Percentiles rank a stretch among this genome's conserved stretches.
phyloP scores from a whole-genome alignment of 352 stramenopile genomes.

The Thraustochytrium striatum region DNA sequence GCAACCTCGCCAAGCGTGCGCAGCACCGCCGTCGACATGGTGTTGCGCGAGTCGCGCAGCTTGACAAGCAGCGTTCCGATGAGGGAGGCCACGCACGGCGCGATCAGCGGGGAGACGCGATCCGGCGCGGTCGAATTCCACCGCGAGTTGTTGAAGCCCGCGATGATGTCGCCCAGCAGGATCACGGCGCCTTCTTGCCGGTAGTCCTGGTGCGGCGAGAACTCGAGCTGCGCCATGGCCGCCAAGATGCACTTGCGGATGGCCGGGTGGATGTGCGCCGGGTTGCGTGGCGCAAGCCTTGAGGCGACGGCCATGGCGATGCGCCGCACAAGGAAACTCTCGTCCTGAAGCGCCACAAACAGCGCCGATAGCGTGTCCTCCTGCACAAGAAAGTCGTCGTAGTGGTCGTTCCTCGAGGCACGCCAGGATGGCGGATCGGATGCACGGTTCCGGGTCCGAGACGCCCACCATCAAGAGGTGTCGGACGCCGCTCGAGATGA shows the following conservation, averaged over 20 bases:
- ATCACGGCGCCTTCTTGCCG: conserved; percentile 80
- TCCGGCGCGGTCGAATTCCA: conserved; percentile 10
- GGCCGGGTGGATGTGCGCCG: conserved; percentile 87
- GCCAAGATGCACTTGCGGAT: conserved; percentile 87
- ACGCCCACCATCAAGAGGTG: conserved; percentile 36
- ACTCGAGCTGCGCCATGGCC: conserved; percentile 88
- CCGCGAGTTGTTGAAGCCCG: conserved; percentile 44
- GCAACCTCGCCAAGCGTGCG: conserved; percentile 36
- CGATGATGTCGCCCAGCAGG: conserved; percentile 59
- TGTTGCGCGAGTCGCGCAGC: conserved; percentile 25
- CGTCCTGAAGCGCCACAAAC: conserved; percentile 92
- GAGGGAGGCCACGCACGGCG: conserved; percentile 22
- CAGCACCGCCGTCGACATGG: conserved; percentile 41
- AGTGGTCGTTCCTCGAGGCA: conserved; percentile 26
- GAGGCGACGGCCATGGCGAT: conserved; percentile 85
- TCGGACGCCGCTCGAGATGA: not conserved
- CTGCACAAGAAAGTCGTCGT: conserved; percentile 28
- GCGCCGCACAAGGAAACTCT: conserved; percentile 79
- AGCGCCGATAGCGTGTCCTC: conserved; percentile 76
- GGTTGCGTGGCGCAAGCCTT: conserved; percentile 85
- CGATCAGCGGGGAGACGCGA: conserved; percentile 19
- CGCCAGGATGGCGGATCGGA: not conserved
- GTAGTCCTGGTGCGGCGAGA: conserved; percentile 74
- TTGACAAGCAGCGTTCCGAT: conserved; percentile 27
- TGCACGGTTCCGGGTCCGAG: conserved; percentile 33